Evolutionary conservation across 805 yeast genomes (phyloP).

Genomic region (Lipomyces spencermartinsiae): DNA sequence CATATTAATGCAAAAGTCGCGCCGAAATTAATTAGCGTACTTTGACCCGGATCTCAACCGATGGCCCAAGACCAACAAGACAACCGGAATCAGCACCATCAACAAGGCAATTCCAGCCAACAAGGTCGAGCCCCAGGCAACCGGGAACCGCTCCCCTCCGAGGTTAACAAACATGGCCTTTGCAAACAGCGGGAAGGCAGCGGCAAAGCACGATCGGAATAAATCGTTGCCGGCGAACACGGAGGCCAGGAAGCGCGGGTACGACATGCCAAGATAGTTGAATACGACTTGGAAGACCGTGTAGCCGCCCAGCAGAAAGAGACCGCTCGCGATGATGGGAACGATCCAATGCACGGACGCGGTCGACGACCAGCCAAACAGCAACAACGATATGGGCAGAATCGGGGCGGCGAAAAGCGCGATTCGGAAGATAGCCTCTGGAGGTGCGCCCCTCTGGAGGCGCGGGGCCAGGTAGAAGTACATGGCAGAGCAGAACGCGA

Average conservation of each 20-base stretch:
- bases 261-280: slow-evolving; percentile 3
- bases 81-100: slow-evolving; percentile 40
- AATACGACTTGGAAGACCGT: slow-evolving; percentile 59
- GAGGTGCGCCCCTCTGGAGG: slow-evolving; percentile 10
- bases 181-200: slow-evolving; percentile 71
- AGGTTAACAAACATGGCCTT: slow-evolving; percentile 58
- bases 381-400: slow-evolving; percentile 54
- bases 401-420: slow-evolving; percentile 30
- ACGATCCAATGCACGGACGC: slow-evolving; percentile 56
- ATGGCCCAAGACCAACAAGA: not conserved
- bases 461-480: slow-evolving; percentile 12
- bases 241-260: too few species aligned
- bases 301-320: slow-evolving; percentile 53
- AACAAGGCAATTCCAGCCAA: slow-evolving; percentile 55
- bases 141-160: slow-evolving; percentile 51
- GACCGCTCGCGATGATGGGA: slow-evolving; percentile 53
- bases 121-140: slow-evolving; percentile 63
- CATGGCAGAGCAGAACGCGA: not conserved
- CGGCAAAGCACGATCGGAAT: slow-evolving; percentile 59
- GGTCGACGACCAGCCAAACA: slow-evolving; percentile 59
- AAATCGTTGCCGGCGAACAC: slow-evolving; percentile 52
- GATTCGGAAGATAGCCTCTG: slow-evolving; percentile 24
- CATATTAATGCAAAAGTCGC: too few species aligned
- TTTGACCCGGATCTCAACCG: slow-evolving; percentile 7
- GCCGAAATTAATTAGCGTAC: slow-evolving; percentile 13